Base-by-base conservation (phyloP, 1,139 yeast genomes). In the Sugiyamaella japonica region DNA sequence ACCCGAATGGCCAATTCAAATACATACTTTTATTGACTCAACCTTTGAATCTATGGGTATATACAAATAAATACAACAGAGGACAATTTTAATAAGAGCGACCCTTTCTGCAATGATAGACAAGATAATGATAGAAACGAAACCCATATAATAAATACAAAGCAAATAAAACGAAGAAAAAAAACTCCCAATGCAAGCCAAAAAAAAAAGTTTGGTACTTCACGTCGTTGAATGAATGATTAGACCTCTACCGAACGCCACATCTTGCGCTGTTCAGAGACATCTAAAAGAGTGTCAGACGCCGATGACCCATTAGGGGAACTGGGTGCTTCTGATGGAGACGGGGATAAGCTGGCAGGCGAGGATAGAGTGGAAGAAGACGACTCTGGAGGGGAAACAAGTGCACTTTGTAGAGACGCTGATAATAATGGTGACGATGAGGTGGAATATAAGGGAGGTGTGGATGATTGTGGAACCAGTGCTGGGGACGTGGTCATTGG, bases 21-120 rank as follows among this genome's bases (percentile, higher is more conserved):
- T 13, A 34, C 15, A 34, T 62, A 48, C 67, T 39, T 63, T 39
- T 37, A 20, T 28, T 37, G 34, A 48, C 49, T 31, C 38, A 48
- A 48, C 49, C 49, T 48, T 28, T 39, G 28, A 48, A 29, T 29
- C 38, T 43, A 29, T 43, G 47, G 49, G 41, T 45, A 45, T 45
- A 45, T 45, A 45, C 49, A 45, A 39, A 45, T 45, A 45, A 45
- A 45, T 45, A 45, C 49, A 45, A 45, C 32, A 7, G 29, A 23
- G 16, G 17, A 20, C 10, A 17, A 37, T 10, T 15, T 20, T 20
- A 3, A 20, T 15, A 37, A 37, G 23, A 37, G 15, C 36, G 13
- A 20, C 25, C 13, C 36, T 31, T 31, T 10, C 13, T 31, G 12
- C 13, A 34, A 34, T 34, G 29, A 39, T 39, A 39, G 43, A 39